Conservation (phyloP, 352 stramenopile species). For the Pythium insidiosum region DNA sequence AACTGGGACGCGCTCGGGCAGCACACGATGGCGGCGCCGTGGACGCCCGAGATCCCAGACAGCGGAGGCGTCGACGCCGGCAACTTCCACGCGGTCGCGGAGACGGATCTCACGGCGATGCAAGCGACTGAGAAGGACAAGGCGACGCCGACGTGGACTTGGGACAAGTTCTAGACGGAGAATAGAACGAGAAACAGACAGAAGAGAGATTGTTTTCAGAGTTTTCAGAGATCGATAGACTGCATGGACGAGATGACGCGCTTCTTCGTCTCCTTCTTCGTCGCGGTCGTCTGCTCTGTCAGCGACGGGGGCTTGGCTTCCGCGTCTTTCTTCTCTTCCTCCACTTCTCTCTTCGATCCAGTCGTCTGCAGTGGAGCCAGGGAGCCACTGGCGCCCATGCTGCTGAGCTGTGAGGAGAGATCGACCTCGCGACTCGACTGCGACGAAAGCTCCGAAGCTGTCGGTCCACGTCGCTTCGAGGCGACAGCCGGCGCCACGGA, state of each 20-base stretch:
- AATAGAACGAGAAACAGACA: too few relatives aligned
- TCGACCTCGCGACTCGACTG: not conserved
- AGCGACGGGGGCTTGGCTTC: not conserved
- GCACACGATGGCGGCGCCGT: slow-evolving; percentile 25
- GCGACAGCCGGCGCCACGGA: too few relatives aligned
- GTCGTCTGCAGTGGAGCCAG: not conserved
- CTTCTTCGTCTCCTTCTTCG: too few relatives aligned
- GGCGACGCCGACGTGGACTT: slow-evolving; percentile 17
- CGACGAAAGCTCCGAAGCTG: too few relatives aligned
- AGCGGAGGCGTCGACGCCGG: slow-evolving; percentile 24
- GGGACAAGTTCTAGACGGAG: slow-evolving; percentile 25
- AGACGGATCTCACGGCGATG: slow-evolving; percentile 23
- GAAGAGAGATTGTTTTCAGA: too few relatives aligned
- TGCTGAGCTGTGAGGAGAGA: too few relatives aligned
- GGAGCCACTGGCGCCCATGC: not conserved
- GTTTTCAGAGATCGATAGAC: too few relatives aligned
- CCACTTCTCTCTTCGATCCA: not conserved
- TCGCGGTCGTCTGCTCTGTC: too few relatives aligned
- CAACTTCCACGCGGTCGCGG: slow-evolving; percentile 28
- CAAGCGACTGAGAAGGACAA: slow-evolving; percentile 24
- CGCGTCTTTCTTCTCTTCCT: not conserved
- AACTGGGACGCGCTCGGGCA: slow-evolving; percentile 31
- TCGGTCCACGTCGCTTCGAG: too few relatives aligned
- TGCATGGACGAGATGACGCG: too few relatives aligned
- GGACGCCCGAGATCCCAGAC: slow-evolving; percentile 26